A percentile compares a stretch with the other conserved stretches of the same genome.
These are phyloP conservation scores for Nymphaea thermarum DNA, from an alignment of 164 flowering plant genomes.

Conservation along the genomic window DNA sequence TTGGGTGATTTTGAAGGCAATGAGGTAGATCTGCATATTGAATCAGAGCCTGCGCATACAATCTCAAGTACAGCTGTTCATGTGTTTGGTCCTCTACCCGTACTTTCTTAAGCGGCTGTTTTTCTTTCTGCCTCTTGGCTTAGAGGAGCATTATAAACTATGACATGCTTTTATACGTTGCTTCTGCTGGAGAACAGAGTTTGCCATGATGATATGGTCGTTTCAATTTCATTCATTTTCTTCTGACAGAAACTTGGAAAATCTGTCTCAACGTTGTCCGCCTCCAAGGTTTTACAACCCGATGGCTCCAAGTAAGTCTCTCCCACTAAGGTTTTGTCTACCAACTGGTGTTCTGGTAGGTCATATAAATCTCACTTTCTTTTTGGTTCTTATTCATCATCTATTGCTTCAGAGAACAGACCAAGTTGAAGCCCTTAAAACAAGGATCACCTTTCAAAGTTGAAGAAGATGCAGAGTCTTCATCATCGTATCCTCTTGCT, in stretches of 20 bases:
- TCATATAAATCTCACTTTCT: not conserved
- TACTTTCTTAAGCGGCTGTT: no score
- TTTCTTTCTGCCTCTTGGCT: no score
- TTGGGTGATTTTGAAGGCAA: conserved; percentile 13
- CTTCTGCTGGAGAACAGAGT: not conserved
- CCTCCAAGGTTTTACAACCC: conserved; percentile 9
- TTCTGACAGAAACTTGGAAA: conserved; percentile 30
- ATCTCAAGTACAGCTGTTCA: conserved; percentile 5
- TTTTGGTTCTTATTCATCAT: conserved; percentile 10
- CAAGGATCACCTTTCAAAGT: conserved; percentile 22
- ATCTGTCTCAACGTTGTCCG: conserved; percentile 21
- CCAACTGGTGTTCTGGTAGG: not conserved
- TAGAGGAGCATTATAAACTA: conserved; percentile 8
- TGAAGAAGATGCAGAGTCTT: conserved; percentile 30
- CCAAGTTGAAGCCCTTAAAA: conserved; percentile 33
- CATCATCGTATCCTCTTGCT: conserved; percentile 54
- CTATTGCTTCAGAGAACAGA: conserved; percentile 43
- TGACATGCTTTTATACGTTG: not conserved
- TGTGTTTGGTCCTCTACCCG: no score
- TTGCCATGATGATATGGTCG: not conserved
- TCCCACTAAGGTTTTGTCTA: not conserved
- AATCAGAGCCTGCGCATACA: conserved; percentile 10
- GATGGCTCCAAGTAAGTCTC: conserved; percentile 48
- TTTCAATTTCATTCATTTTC: not conserved
- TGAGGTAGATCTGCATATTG: conserved; percentile 11